Evolutionary conservation across 768 basidiomycete species (phyloP), one percentile per base, ranked within the genome.

Genomic region (Dentipellis fragilis): DNA sequence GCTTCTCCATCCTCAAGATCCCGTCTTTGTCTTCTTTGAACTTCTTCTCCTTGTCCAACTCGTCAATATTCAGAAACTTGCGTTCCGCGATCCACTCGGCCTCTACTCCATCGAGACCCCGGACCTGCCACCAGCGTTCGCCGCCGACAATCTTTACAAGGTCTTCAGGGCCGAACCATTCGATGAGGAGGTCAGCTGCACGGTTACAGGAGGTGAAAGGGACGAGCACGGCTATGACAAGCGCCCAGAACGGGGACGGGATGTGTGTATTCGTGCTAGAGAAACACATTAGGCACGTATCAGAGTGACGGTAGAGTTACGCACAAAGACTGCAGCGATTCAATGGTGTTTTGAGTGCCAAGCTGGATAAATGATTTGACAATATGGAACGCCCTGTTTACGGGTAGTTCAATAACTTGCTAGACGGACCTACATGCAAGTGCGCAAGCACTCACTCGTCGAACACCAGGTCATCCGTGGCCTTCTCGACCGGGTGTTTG

Each of bases 81-180:
- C 75, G 75, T 61, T 81, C 75, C 1, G 80, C 76, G 29, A 83
- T 72, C 81, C 80, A 82, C 64, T 83, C 81, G 2, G 71, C 80
- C 57, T 88, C 85, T 1, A 88, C 70, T 2, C 87, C 87, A 54
- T 80, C 76, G 34, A 87, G 69, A 7, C 84, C 84, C 40, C 87
- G 76, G 35, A 89, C 81, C 68, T 89, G 87, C 89, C 88, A 90
- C 89, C 88, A 92, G 55, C 82, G 74, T 55, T 80, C 80, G 2
- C 88, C 89, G 23, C 89, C 89, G 10, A 87, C 83, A 12, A 87
- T 78, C 29, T 73, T 67, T 63, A 79, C 77, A 29, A 89, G 76
- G 58, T 84, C 80, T 35, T 86, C 80, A 0, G 85, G 82, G 1
- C 86, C 85, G 54, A 89, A 82, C 72, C 83, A 87, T 52, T 80